Base-by-base conservation (phyloP, 2,329 filamentous ascomycete genomes). In the Diaporthe caulivora region DNA sequence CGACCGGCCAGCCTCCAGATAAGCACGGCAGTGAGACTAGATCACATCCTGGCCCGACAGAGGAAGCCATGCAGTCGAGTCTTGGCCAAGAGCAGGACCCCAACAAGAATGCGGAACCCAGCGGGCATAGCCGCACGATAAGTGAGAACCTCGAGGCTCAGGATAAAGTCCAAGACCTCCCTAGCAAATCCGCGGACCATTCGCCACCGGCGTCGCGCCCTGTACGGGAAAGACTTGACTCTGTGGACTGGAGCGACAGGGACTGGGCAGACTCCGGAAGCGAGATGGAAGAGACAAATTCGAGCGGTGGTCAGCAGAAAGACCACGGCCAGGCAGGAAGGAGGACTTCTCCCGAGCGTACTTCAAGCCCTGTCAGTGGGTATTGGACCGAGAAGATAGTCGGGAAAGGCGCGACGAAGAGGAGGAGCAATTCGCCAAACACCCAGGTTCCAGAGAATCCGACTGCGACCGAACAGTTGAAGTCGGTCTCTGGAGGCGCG, bases 11-110 rank as follows among this genome's bases (percentile, higher is more conserved):
- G 76, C 85, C 85, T 2, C 91, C 92, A 0, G 89, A 88, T 54
- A 84, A 86, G 72, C 87, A 91, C n/a, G 94, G 93, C 11, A 86
- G 88, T 53, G 93, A 95, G 83, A 93, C 88, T 24, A 89, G 86
- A 75, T 76, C 78, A 53, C 76, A 80, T 75, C 37, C 74, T 68
- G 49, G 54, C 34, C 62, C 44, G n/a, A 60, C 60, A 55, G 54
- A 68, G 26, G 24, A 42, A 47, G 49, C 73, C 49, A 42, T 40
- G 18, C 44, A 42, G 24, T 21, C 40, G 15, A 42, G 29, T 21
- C 49, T 34, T 17, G 37, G 70, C 53, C 51, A 57, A 53, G 37
- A 42, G 4, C 31, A 42, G 31, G 24, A n/a, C n/a, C 26, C 47
- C n/a, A 37, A 51, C 31, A 51, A 72, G 24, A 40, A 68, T 21